Evolutionary conservation across 2,329 filamentous ascomycete species (phyloP), one percentile per base, ranked within the genome.

Genomic region (Colletotrichum scovillei): DNA sequence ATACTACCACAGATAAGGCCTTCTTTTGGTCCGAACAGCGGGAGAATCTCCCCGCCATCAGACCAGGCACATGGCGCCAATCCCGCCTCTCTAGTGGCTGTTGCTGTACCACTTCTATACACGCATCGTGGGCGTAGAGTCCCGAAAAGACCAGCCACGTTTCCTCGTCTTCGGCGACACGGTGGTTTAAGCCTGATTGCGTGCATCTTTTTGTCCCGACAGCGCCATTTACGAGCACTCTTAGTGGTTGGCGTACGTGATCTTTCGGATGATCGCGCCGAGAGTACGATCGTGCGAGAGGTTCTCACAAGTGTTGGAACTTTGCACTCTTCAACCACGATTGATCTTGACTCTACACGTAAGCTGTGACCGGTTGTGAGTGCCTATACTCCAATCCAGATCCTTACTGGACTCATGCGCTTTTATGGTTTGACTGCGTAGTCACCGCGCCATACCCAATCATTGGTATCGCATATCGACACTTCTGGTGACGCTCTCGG

Each of bases 81-180:
- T 70, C 67, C 60, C 60, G 70, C 70, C 30, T 65, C 70, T 28
- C 62, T 60, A 73, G 60, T 73, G 70, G 67, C 56, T 66, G 60
- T 30, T 11, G n/a, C 32, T 35, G 32, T 35, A 35, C 4, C 32
- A 35, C 32, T 35, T 35, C 11, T 9, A 35, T 35, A 35, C 11
- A 19, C 22, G 12, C 38, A 32, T 63, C 19, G 12, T 16, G 8
- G 1, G 14, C 46, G 38, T 19, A 19, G 7, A 26, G 59, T 22
- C 42, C 42, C 19, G 42, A 22, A 49, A 49, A 49, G 42, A 19
- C 3, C 42, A 49, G 11, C 53, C n/a, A 26, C 53, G 53, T 56
- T 56, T 22, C 16, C 8, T 49, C 42, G 19, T 49, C 42, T 11
- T 22, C 42, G 42, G 42, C 19, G 42, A 6, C 42, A 49, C n/a